Conservation (phyloP, 176 grass and related monocot genomes). For the Zoysia japonica region DNA sequence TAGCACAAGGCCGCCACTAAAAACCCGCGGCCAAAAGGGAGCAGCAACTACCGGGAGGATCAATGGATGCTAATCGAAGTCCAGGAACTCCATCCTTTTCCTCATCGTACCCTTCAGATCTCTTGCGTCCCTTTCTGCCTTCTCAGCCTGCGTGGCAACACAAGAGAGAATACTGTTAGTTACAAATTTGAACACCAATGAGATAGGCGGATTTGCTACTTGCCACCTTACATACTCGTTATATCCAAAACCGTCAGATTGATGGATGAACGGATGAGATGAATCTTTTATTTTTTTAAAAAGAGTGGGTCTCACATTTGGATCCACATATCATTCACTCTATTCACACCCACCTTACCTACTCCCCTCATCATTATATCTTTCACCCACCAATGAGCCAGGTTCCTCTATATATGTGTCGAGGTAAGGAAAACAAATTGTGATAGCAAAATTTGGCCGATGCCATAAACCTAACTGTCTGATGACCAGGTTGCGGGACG, state of each 20-base stretch:
- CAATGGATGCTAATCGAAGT: constrained; percentile 62
- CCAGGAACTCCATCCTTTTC: constrained; percentile 97
- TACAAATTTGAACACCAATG: neutral
- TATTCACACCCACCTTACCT: too few species aligned
- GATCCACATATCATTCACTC: too few species aligned
- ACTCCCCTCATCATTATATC: too few species aligned
- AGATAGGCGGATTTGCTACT: too few species aligned
- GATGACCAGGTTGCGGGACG: neutral
- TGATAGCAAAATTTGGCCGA: neutral
- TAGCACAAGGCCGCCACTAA: constrained; percentile 54
- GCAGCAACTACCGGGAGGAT: constrained; percentile 23
- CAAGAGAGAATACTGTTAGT: neutral
- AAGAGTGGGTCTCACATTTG: too few species aligned
- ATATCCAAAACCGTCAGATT: too few species aligned
- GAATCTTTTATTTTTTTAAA: too few species aligned
- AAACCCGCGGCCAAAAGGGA: constrained; percentile 47
- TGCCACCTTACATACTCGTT: too few species aligned
- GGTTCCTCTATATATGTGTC: constrained; percentile 1
- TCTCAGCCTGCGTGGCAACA: constrained; percentile 62
- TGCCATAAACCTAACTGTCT: neutral
- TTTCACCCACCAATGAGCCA: neutral
- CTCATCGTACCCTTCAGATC: constrained; percentile 96
- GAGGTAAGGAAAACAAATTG: neutral
- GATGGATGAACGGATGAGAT: too few species aligned
- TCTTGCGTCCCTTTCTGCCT: constrained; percentile 83